phyloP scores from a whole-genome alignment of 441 rosid species.

The Geranium incanum region DNA sequence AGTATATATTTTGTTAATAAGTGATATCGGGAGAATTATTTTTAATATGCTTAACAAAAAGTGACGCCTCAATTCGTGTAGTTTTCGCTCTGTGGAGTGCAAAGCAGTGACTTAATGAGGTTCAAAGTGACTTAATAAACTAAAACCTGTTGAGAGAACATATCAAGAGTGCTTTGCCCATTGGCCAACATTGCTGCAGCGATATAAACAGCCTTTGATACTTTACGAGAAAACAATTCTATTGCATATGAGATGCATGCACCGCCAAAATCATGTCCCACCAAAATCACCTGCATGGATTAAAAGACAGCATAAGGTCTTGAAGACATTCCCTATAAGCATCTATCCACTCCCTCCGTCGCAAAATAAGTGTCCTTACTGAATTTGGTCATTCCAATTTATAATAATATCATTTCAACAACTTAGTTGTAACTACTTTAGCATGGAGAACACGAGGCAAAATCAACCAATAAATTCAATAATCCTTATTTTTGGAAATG shows the following conservation, averaged over 20 bases:
- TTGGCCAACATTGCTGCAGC: slow-evolving; percentile 73
- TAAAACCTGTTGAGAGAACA: slow-evolving; percentile 64
- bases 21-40: background rate
- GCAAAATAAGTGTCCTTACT: background rate
- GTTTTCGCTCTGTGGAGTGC: background rate
- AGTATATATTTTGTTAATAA: background rate
- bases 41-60: background rate
- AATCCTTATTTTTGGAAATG: background rate
- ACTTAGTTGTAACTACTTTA: no score
- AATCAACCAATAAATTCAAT: background rate
- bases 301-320: background rate
- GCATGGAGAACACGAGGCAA: background rate
- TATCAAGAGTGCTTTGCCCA: slow-evolving; percentile 69
- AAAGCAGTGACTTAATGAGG: background rate
- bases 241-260: slow-evolving; percentile 72
- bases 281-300: slow-evolving; percentile 68
- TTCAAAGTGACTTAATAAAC: slow-evolving; percentile 8
- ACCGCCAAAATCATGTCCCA: slow-evolving; percentile 92
- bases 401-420: no score
- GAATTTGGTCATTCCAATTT: background rate
- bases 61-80: background rate
- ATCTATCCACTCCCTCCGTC: background rate
- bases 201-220: slow-evolving; percentile 64
- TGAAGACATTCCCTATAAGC: background rate
- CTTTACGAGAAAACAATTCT: slow-evolving; percentile 70